Percentiles rank a stretch among this genome's conserved stretches.
These are phyloP conservation scores for Talaromyces sp. DNA, from an alignment of 2,329 filamentous ascomycete genomes.

Conservation along the genomic window DNA sequence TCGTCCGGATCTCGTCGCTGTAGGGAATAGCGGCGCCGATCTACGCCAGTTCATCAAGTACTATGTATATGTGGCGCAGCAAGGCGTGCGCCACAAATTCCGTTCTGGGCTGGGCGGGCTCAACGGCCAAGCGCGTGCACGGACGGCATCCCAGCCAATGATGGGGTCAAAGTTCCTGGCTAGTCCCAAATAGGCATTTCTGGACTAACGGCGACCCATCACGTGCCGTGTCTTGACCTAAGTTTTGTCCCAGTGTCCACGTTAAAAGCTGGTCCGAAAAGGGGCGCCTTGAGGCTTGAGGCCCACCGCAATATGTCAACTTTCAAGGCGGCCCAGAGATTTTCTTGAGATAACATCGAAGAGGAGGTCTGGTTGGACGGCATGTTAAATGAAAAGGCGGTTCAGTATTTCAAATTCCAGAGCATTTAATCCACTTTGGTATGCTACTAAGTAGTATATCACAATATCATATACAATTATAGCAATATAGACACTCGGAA, in stretches of 20 bases:
- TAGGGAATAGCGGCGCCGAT: not conserved
- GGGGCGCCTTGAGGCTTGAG: not conserved
- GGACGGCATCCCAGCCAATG: not conserved
- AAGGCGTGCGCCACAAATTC: not conserved
- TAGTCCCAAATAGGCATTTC: not conserved
- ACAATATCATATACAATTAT: not conserved
- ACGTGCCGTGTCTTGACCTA: not conserved
- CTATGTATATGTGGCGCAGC: no score
- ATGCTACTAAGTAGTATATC: not conserved
- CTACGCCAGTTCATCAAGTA: not conserved
- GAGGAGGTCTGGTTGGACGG: not conserved
- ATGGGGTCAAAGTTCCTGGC: conserved; percentile 2
- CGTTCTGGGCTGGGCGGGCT: not conserved
- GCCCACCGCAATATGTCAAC: no score
- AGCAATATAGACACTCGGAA: not conserved
- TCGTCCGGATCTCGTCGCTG: not conserved
- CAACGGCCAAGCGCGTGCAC: conserved; percentile 5
- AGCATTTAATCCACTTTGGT: not conserved
- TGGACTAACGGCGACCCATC: not conserved
- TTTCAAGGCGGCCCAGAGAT: no score
- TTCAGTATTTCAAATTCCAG: not conserved
- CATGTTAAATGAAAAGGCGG: not conserved
- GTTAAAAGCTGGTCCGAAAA: not conserved
- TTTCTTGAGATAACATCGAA: not conserved
- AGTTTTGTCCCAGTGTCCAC: not conserved